Conservation (phyloP, 2,329 filamentous ascomycete species). For the Aspergillus sp. region DNA sequence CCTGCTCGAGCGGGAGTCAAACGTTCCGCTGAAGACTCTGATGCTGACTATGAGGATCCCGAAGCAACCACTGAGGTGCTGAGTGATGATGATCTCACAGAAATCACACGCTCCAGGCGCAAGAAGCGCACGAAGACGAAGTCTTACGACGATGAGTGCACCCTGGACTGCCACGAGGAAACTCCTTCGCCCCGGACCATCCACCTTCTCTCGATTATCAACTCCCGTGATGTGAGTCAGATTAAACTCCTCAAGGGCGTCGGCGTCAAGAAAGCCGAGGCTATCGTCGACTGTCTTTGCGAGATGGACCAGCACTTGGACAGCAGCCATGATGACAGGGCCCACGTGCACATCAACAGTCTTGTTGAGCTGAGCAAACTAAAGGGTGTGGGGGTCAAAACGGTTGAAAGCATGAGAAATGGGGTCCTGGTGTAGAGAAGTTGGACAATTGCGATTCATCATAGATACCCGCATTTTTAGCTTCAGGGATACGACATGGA, state of each 20-base stretch:
- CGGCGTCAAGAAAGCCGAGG: conserved; percentile 47
- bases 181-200: conserved; percentile 40
- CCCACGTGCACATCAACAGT: conserved; percentile 33
- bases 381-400: conserved; percentile 45
- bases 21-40: conserved; percentile 27
- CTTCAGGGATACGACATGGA: neutral
- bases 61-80: conserved; percentile 20
- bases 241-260: conserved; percentile 48
- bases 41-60: conserved; percentile 30
- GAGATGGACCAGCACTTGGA: conserved; percentile 36
- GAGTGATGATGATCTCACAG: conserved; percentile 30
- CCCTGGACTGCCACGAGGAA: conserved; percentile 19
- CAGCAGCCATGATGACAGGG: conserved; percentile 14
- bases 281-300: conserved; percentile 47
- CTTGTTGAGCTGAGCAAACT: conserved; percentile 41
- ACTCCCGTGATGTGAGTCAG: conserved; percentile 43
- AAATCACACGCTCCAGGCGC: conserved; percentile 19
- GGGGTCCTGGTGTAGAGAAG: conserved; percentile 35
- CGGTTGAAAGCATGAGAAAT: conserved; percentile 47
- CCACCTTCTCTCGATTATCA: conserved; percentile 45
- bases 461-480: conserved; percentile 12
- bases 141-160: conserved; percentile 14
- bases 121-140: conserved; percentile 30
- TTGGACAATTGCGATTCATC: neutral
- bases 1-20: conserved; percentile 23